Evolutionary conservation across 805 yeast species (phyloP), one percentile per base, ranked within the genome.

Genomic region (Diddensiella santjacobensis): DNA sequence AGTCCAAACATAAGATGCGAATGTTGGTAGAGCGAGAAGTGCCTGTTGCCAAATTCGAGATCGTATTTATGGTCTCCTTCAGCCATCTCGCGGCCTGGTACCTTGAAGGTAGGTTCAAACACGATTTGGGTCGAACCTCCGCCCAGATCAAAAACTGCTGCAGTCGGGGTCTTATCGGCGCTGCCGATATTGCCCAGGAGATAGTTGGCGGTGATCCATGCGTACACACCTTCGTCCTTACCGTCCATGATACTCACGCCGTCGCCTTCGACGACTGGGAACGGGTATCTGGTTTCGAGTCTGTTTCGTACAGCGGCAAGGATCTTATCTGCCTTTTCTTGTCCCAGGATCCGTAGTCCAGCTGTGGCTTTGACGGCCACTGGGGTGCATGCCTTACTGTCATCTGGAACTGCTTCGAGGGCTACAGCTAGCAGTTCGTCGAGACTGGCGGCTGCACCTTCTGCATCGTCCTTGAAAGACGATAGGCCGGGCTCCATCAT

Each of bases 41-140:
- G 77, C 55, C 87, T 75, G 49, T 84, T 84, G 51, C 96, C 98
- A 67, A 91, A 93, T 19, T 74, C 67, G 57, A 89, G 75, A 53
- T 78, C 78, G 64, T 82, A 89, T 67, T 87, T 86, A 71, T 88
- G 95, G 62, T 90, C 97, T 50, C 97, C 96, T 10, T 83, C 89
- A 42, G 77, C 70, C 84, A 91, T 78, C 55, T 72, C 64, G 59
- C 82, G 84, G 41, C 53, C 56, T 10, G 62, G 55, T 24, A 57
- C 58, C 23, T 61, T 58, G 63, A 81, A 81, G n/a, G 77, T 76
- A 19, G 99, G 99, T 73, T 93, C 98, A 67, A 93, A 93, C 4
- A 93, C 99, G 70, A 93, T 89, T 71, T 95, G 99, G 11, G 99
- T 93, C 4, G 97, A 88, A 3, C 98, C 98, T 61, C 99, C 99